Evolutionary conservation across 305 asterid species (phyloP).

Genomic region (Euphrasia arctica): DNA sequence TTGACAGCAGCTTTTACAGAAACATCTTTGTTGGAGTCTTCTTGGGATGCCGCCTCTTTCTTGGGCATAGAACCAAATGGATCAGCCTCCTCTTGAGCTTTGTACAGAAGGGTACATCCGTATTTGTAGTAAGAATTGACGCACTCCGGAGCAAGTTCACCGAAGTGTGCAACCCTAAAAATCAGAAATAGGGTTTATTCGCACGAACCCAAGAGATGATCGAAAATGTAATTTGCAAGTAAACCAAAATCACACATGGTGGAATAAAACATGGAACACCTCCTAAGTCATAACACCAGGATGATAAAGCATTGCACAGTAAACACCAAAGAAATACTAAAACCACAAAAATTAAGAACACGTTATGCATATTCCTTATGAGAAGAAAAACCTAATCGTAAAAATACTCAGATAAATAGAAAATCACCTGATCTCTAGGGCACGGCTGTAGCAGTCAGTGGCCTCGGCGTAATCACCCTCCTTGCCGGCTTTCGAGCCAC

Average conservation of each 20-base stretch:
- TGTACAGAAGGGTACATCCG: conserved; percentile 49
- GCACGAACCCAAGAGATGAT: too few species aligned
- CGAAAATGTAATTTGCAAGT: too few species aligned
- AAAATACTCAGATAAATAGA: too few species aligned
- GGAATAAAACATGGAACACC: too few species aligned
- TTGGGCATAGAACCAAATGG: conserved; percentile 50
- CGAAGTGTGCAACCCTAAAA: conserved; percentile 66
- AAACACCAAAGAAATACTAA: too few species aligned
- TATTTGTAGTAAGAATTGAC: conserved; percentile 75
- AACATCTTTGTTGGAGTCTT: conserved; percentile 35
- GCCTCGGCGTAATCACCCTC: conserved; percentile 72
- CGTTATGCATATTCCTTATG: too few species aligned
- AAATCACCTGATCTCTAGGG: too few species aligned
- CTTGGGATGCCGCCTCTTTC: conserved; percentile 40
- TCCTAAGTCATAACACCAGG: too few species aligned
- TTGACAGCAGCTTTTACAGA: conserved; percentile 26
- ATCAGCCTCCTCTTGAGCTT: conserved; percentile 76
- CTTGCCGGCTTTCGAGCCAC: conserved; percentile 58
- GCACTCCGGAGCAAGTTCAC: conserved; percentile 92
- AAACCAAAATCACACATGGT: too few species aligned
- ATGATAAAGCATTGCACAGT: too few species aligned
- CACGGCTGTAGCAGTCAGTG: conserved; percentile 73
- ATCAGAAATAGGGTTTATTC: background rate
- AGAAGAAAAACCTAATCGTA: too few species aligned
- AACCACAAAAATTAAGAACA: too few species aligned